Base-by-base conservation (phyloP, 352 stramenopile species). In the Pythium dissotocum region DNA sequence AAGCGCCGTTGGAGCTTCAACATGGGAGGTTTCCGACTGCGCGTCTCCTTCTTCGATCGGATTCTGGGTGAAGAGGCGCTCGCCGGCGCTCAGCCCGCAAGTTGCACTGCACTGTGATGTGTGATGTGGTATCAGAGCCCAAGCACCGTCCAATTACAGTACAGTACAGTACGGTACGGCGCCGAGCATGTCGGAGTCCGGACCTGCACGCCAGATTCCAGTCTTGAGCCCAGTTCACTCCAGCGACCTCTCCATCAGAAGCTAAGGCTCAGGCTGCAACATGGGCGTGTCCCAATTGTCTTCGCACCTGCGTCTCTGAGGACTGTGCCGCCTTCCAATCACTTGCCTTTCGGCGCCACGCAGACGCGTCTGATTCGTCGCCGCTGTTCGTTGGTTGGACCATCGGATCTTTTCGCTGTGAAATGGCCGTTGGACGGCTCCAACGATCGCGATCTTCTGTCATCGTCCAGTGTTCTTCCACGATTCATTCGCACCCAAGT, bases 401-500 rank as follows among this genome's bases (percentile, higher is more conserved):
- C 46, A 24, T 4, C 13, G 40, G 40, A 49, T 49, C 40, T 53
- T 30, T 28, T 26, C 46, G 42, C 42, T 9, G 38, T 14, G 13
- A 16, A 26, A 51, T 51, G 46, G 46, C 46, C 46, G 46, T 53
- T 53, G 46, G 46, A 8, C 16, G 21, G n/a, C 46, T 18, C 36
- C 36, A 12, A 44, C 36, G 36, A 16, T 44, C 36, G 16, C 46
- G 46, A 53, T 53, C 46, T 53, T 53, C 46, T n/a, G 21, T 6
- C 46, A 30, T 3, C 16, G 46, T 2, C 18, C 61, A 38, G 26
- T 14, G 26, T 13, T 57, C 58, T 55, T 51, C 52, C 58, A 51
- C 61, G 52, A 58, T 42, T 49, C 30, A 40, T 18, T 21, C 18
- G 21, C 13, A 8, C 9, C 8, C 21, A 28, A 46, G 58, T 71